Percentiles rank a stretch among this genome's conserved stretches.
These are phyloP conservation scores for Avena atlantica DNA, from an alignment of 176 grass and related monocot species.

Conservation along the genomic window DNA sequence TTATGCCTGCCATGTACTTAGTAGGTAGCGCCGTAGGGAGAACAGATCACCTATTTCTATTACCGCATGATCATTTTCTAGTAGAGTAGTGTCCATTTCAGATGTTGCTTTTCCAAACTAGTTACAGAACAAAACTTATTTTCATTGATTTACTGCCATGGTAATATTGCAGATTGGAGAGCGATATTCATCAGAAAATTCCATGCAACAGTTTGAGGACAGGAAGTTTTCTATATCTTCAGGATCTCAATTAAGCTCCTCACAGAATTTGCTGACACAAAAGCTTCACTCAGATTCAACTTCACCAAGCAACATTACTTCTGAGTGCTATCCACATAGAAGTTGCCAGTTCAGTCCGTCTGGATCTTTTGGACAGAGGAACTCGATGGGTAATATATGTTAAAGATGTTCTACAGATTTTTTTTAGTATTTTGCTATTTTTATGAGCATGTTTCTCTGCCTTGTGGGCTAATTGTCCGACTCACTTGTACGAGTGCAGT, in stretches of 20 bases:
- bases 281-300: constrained; percentile 55
- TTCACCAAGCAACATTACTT: constrained; percentile 77
- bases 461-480: constrained; percentile 28
- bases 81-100: constrained; percentile 21
- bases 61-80: not conserved
- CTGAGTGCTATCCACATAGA: constrained; percentile 54
- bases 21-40: not conserved
- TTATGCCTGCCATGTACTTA: constrained; percentile 26
- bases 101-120: not conserved
- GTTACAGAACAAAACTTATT: constrained; percentile 16
- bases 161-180: constrained; percentile 60
- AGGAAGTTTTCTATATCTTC: constrained; percentile 53
- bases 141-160: constrained; percentile 31
- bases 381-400: constrained; percentile 52
- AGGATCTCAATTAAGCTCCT: constrained; percentile 48
- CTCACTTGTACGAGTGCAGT: constrained; percentile 38
- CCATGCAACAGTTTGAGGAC: constrained; percentile 51
- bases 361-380: constrained; percentile 52
- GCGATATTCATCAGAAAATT: constrained; percentile 53
- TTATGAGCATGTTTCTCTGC: constrained; percentile 35
- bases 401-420: not conserved
- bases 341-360: constrained; percentile 51
- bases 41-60: constrained; percentile 8
- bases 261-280: constrained; percentile 56
- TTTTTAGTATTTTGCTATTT: constrained; percentile 1